phyloP scores from a whole-genome alignment of 345 rosid genomes.

The Populus pruinosa region DNA sequence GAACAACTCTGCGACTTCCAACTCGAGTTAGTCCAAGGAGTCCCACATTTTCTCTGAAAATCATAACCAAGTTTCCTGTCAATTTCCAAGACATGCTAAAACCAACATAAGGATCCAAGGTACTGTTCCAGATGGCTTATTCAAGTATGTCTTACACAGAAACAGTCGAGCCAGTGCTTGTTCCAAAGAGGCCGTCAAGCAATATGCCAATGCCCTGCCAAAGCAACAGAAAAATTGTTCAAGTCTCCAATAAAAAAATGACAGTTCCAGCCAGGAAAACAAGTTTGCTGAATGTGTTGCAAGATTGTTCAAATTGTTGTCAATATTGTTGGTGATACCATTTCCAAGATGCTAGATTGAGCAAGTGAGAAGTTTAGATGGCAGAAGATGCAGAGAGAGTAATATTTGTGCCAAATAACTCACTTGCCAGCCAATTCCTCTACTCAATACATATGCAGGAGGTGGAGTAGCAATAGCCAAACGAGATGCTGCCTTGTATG shows the following conservation, averaged over 20 bases:
- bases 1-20: constrained; percentile 36
- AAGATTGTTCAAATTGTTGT: neutral
- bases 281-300: too few species aligned
- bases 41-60: constrained; percentile 28
- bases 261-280: too few species aligned
- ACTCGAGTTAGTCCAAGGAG: constrained; percentile 30
- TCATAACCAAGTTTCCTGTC: neutral
- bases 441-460: constrained; percentile 33
- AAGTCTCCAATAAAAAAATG: neutral
- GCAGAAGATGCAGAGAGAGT: neutral
- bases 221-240: neutral
- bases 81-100: neutral
- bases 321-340: too few species aligned
- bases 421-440: constrained; percentile 56
- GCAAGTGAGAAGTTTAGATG: neutral
- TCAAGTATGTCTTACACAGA: constrained; percentile 22
- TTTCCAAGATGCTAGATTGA: neutral
- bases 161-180: constrained; percentile 33
- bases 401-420: constrained; percentile 14
- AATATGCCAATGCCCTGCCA: constrained; percentile 34
- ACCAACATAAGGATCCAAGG: neutral
- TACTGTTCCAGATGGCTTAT: neutral
- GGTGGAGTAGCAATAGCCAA: constrained; percentile 37
- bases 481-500: constrained; percentile 34
- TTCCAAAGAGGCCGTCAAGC: constrained; percentile 33